Conservation (phyloP, 2,329 filamentous ascomycete species). For the Fusarium pseudoanthophilum region DNA sequence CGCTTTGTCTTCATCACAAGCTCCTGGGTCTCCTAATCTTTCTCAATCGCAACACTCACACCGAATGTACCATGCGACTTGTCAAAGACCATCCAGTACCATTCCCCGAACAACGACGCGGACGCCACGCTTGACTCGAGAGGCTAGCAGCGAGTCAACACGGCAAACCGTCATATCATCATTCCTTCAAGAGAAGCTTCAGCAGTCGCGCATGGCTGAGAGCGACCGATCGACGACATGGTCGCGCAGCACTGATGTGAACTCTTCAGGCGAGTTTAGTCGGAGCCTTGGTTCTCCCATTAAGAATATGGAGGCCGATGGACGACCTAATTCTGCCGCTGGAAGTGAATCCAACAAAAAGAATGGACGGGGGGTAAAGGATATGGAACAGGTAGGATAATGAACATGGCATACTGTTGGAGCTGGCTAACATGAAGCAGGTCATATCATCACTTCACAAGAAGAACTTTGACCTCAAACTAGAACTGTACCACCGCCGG, state of each 20-base stretch:
- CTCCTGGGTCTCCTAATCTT: constrained; percentile 51
- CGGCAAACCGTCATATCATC: constrained; percentile 58
- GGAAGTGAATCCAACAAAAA: constrained; percentile 58
- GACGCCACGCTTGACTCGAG: constrained; percentile 56
- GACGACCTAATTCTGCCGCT: constrained; percentile 57
- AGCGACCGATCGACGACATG: constrained; percentile 53
- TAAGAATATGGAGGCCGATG: constrained; percentile 49
- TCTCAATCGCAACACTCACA: constrained; percentile 52
- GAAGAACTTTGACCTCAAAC: constrained; percentile 80
- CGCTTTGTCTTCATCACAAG: constrained; percentile 55
- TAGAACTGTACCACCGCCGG: constrained; percentile 76
- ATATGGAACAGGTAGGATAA: constrained; percentile 72
- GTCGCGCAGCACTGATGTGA: constrained; percentile 53
- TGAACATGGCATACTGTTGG: no score
- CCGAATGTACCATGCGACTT: constrained; percentile 54
- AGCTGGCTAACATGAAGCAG: constrained; percentile 49
- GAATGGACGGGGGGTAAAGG: constrained; percentile 70
- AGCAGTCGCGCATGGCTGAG: constrained; percentile 61
- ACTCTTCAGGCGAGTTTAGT: constrained; percentile 52
- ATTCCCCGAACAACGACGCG: constrained; percentile 53
- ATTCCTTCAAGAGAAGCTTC: constrained; percentile 66
- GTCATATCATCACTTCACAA: constrained; percentile 76
- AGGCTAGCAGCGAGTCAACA: constrained; percentile 54
- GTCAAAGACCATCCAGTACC: constrained; percentile 46
- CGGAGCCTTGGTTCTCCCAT: constrained; percentile 54